Evolutionary conservation across 1,139 yeast genomes (phyloP).

Genomic region (Taphrina communis): DNA sequence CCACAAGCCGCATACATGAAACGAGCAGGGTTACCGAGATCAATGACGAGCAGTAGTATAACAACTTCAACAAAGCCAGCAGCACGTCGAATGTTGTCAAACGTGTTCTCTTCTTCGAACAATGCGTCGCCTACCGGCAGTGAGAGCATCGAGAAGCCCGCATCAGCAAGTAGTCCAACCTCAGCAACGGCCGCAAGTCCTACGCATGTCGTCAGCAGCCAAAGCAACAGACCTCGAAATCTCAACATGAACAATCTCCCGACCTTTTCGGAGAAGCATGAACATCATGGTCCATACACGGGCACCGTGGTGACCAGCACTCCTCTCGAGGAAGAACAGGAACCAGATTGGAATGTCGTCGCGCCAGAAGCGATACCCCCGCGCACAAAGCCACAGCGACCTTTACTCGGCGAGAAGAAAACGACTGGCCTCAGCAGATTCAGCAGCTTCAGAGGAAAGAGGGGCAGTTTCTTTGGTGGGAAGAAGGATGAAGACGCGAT

Average conservation of each 20-base stretch:
- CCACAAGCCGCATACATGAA: constrained; percentile 29
- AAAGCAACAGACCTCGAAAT: constrained; percentile 1
- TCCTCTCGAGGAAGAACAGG: constrained; percentile 32
- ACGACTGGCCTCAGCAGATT: constrained; percentile 29
- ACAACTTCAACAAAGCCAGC: constrained; percentile 7
- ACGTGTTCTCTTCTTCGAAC: constrained; percentile 8
- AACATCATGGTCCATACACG: constrained; percentile 37
- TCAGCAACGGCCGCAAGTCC: background rate
- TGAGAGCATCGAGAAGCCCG: background rate
- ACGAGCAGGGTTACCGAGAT: constrained; percentile 19
- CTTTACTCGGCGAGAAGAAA: constrained; percentile 31
- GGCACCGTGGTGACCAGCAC: constrained; percentile 32
- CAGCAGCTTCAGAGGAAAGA: constrained; percentile 39
- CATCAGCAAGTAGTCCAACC: background rate
- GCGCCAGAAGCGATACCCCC: constrained; percentile 10
- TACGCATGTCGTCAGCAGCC: background rate
- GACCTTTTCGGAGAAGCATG: constrained; percentile 16
- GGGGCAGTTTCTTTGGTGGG: constrained; percentile 28
- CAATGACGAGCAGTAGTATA: constrained; percentile 9
- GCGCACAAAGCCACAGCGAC: constrained; percentile 20
- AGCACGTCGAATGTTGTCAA: constrained; percentile 20
- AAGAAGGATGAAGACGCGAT: constrained; percentile 29
- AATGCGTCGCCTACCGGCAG: background rate
- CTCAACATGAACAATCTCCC: constrained; percentile 6
- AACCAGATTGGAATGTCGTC: constrained; percentile 28